These are phyloP conservation scores for Verticillium longisporum DNA, from an alignment of 2,329 filamentous ascomycete genomes.

Conservation along the genomic window DNA sequence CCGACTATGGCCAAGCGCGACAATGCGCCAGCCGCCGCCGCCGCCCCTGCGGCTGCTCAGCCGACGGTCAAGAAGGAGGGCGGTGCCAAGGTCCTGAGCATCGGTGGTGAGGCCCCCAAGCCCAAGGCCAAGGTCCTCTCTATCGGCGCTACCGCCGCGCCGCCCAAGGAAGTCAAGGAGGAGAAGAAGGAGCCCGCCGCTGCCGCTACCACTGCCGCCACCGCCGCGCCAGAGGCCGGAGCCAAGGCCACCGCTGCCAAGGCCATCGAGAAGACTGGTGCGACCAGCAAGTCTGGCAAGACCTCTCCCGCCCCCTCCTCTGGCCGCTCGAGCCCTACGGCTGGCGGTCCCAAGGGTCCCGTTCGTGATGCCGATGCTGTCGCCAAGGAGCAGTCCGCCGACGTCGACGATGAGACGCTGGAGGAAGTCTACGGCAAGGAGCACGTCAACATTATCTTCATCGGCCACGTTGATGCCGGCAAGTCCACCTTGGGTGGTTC, in stretches of 20 bases:
- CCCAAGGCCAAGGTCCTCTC: constrained; percentile 41
- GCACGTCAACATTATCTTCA: constrained; percentile 91
- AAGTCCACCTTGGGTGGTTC: constrained; percentile 95
- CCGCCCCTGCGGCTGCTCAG: constrained; percentile 31
- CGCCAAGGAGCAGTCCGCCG: constrained; percentile 71
- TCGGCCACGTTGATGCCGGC: constrained; percentile 96
- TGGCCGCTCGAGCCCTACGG: constrained; percentile 74
- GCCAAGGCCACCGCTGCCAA: constrained; percentile 82
- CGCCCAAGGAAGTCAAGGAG: constrained; percentile 34
- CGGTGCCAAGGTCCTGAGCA: constrained; percentile 58
- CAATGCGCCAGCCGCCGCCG: constrained; percentile 16
- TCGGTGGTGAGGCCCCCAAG: constrained; percentile 52
- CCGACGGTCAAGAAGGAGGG: constrained; percentile 47
- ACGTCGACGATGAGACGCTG: constrained; percentile 66
- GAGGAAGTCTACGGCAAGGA: constrained; percentile 96
- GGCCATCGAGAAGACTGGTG: constrained; percentile 85
- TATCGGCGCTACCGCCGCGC: constrained; percentile 25
- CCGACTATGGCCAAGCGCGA: constrained; percentile 23
- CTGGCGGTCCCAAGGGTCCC: constrained; percentile 41
- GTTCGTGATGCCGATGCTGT: constrained; percentile 74
- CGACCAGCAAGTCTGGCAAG: constrained; percentile 55
- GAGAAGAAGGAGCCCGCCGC: constrained; percentile 39
- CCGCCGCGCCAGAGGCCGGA: constrained; percentile 52
- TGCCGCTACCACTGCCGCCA: neutral
- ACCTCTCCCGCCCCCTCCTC: constrained; percentile 78